phyloP scores from a whole-genome alignment of 805 yeast species.

The Lachancea thermotolerans region DNA sequence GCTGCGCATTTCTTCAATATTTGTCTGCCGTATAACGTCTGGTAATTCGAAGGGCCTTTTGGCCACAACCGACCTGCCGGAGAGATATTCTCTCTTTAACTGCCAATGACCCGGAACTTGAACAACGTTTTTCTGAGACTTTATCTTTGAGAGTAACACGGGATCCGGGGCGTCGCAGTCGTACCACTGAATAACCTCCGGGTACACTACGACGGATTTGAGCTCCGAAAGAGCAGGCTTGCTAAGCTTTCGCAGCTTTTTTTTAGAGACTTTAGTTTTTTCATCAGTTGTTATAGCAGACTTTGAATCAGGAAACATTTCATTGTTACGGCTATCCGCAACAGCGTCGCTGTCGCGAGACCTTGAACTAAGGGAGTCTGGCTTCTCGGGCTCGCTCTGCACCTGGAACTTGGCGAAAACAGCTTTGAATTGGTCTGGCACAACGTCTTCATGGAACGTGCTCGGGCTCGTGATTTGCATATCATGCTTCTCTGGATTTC shows the following conservation, averaged over 20 bases:
- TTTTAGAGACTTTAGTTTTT: constrained; percentile 35
- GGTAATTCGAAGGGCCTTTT: constrained; percentile 74
- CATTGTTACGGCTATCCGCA: too few relatives aligned
- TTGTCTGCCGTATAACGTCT: constrained; percentile 68
- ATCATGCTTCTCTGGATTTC: not conserved
- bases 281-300: constrained; percentile 16
- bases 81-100: constrained; percentile 63
- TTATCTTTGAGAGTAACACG: constrained; percentile 51
- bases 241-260: constrained; percentile 42
- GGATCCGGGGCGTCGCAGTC: constrained; percentile 87
- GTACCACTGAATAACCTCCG: constrained; percentile 78
- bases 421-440: constrained; percentile 26
- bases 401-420: constrained; percentile 34
- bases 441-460: not conserved
- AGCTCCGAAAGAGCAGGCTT: constrained; percentile 62
- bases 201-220: constrained; percentile 53
- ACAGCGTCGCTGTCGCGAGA: too few relatives aligned
- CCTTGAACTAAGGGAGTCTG: not conserved
- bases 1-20: constrained; percentile 80
- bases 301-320: too few relatives aligned
- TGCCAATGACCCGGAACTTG: constrained; percentile 87
- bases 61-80: constrained; percentile 59
- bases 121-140: constrained; percentile 56
- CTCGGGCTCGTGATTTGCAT: not conserved
- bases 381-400: not conserved